Evolutionary conservation across 2,329 filamentous ascomycete genomes (phyloP).

Genomic region (Colletotrichum orchidophilum): DNA sequence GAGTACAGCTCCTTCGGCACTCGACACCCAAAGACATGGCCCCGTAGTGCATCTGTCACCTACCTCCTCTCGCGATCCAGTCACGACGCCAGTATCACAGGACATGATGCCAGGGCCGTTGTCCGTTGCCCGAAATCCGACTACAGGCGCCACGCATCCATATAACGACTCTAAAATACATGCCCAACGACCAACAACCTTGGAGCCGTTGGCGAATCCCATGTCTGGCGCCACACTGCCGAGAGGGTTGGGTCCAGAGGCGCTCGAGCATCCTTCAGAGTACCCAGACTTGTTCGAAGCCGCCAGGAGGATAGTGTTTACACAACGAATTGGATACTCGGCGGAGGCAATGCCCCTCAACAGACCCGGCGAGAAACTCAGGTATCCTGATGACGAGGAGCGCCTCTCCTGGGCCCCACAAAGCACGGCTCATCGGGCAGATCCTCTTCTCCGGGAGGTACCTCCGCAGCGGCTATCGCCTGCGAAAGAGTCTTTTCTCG

Average conservation of each 20-base stretch:
- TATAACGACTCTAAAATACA: neutral
- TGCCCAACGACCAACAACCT: neutral
- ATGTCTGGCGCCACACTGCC: neutral
- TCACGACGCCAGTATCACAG: neutral
- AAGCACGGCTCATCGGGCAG: neutral
- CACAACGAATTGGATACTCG: neutral
- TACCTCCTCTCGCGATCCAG: neutral
- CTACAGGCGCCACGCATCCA: too few species aligned
- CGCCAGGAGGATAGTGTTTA: conserved; percentile 15
- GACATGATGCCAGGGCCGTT: neutral
- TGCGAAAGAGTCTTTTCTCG: neutral
- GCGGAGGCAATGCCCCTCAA: neutral
- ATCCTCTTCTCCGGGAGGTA: neutral
- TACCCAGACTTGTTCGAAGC: conserved; percentile 11
- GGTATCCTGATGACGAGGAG: neutral
- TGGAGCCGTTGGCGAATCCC: neutral
- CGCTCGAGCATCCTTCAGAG: neutral
- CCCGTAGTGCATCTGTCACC: neutral
- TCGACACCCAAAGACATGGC: neutral
- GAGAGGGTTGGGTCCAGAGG: neutral
- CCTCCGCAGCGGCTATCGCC: neutral
- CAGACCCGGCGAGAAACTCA: neutral
- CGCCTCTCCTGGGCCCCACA: neutral
- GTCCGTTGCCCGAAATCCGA: neutral
- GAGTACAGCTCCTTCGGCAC: neutral